Conservation (phyloP, 225 moss, liverwort and hornwort species). For the Sphagnum tenellum region DNA sequence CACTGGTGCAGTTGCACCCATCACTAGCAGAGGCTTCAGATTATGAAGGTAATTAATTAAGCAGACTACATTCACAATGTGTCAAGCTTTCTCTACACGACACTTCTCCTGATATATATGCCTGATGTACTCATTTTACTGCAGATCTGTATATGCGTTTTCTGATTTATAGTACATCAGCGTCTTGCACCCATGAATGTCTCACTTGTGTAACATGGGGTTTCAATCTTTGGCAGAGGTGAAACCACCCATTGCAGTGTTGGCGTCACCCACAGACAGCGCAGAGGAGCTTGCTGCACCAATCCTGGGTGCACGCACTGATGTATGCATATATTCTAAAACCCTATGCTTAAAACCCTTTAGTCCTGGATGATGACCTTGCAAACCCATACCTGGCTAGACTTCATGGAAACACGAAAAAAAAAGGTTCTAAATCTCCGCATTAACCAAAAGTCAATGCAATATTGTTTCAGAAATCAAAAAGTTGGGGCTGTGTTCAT, state of each 20-base stretch:
- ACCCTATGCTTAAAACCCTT: background rate
- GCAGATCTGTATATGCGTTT: no score
- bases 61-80: background rate
- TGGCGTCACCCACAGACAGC: conserved; percentile 7
- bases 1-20: conserved; percentile 1
- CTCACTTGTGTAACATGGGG: no score
- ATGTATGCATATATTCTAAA: background rate
- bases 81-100: no score
- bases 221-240: background rate
- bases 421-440: background rate
- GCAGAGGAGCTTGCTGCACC: background rate
- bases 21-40: conserved; percentile 2
- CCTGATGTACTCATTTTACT: background rate
- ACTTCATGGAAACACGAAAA: no score
- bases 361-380: background rate
- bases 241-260: conserved; percentile 3
- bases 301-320: background rate
- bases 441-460: background rate
- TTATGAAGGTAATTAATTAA: conserved; percentile 1
- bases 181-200: no score
- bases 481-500: background rate
- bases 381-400: no score
- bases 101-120: background rate
- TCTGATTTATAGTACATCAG: no score
- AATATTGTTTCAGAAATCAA: background rate